Evolutionary conservation across 78 protist species (phyloP).

Genomic region (Guillardia theta): DNA sequence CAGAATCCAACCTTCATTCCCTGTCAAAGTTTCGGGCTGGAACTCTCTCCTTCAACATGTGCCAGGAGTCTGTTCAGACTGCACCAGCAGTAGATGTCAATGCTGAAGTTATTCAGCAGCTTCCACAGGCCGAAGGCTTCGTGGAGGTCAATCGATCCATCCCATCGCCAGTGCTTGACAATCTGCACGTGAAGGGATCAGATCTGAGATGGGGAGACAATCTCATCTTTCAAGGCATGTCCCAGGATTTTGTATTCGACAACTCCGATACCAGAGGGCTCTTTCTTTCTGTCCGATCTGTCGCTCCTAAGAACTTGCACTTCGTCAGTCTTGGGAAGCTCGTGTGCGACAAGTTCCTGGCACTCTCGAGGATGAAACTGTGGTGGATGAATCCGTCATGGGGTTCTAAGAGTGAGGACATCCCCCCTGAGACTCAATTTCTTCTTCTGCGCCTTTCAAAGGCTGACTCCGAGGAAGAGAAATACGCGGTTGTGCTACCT

Average conservation of each 20-base stretch:
- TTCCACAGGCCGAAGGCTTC: too few relatives aligned
- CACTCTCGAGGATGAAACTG: not conserved
- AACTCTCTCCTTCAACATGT: too few relatives aligned
- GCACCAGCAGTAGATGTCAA: too few relatives aligned
- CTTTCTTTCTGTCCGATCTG: not conserved
- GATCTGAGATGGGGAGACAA: too few relatives aligned
- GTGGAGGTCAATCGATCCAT: too few relatives aligned
- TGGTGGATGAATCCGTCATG: slow-evolving; percentile 24
- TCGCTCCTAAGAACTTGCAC: not conserved
- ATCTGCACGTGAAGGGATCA: too few relatives aligned
- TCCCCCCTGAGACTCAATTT: slow-evolving; percentile 28
- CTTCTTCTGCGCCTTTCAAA: not conserved
- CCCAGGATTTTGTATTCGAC: not conserved
- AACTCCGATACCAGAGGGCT: not conserved
- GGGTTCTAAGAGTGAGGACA: not conserved
- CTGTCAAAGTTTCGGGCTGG: too few relatives aligned
- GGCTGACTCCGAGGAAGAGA: not conserved
- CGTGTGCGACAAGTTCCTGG: not conserved
- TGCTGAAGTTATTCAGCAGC: too few relatives aligned
- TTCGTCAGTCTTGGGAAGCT: not conserved
- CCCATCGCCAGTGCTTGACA: too few relatives aligned
- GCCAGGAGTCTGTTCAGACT: too few relatives aligned
- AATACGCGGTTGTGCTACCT: not conserved
- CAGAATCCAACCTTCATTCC: too few relatives aligned
- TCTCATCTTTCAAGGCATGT: not conserved